A percentile compares a stretch with the other conserved stretches of the same genome.
Conservation (phyloP, 345 rosid species). For the Odontarrhena argentea region DNA sequence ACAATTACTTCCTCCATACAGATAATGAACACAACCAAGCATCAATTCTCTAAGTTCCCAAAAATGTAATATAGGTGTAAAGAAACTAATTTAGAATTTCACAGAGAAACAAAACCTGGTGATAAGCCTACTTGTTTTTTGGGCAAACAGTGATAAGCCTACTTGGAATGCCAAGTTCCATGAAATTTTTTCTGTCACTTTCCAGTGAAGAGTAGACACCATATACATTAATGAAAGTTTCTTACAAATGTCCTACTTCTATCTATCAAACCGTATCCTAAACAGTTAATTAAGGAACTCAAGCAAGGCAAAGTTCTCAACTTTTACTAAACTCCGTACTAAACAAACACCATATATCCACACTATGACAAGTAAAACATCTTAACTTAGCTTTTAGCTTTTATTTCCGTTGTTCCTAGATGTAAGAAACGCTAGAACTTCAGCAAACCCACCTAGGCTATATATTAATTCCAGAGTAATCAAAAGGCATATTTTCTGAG, state of each 20-base stretch:
- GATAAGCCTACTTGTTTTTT: neutral
- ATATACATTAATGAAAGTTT: neutral
- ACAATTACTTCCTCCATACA: neutral
- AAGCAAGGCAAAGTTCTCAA: slow-evolving; percentile 5
- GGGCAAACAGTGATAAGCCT: too few relatives aligned
- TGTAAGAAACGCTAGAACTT: neutral
- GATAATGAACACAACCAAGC: slow-evolving; percentile 3
- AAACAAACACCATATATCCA: slow-evolving; percentile 5
- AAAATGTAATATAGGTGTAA: slow-evolving; percentile 2
- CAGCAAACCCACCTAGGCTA: slow-evolving; percentile 5
- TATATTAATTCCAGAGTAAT: neutral
- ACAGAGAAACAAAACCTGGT: neutral
- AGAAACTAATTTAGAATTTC: neutral
- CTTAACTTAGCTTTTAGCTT: neutral
- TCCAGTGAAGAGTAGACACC: slow-evolving; percentile 1
- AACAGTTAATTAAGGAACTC: slow-evolving; percentile 8
- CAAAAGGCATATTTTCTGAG: neutral
- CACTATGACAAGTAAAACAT: neutral
- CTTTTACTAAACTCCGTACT: neutral
- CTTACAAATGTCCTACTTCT: neutral
- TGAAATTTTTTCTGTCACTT: slow-evolving; percentile 1
- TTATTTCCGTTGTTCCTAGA: neutral
- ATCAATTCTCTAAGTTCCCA: neutral
- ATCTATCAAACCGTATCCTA: slow-evolving; percentile 3
- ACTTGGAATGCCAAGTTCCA: slow-evolving; percentile 4